Conservation (phyloP, 2,329 filamentous ascomycete genomes). For the Mycosphaerelloides madeirae region DNA sequence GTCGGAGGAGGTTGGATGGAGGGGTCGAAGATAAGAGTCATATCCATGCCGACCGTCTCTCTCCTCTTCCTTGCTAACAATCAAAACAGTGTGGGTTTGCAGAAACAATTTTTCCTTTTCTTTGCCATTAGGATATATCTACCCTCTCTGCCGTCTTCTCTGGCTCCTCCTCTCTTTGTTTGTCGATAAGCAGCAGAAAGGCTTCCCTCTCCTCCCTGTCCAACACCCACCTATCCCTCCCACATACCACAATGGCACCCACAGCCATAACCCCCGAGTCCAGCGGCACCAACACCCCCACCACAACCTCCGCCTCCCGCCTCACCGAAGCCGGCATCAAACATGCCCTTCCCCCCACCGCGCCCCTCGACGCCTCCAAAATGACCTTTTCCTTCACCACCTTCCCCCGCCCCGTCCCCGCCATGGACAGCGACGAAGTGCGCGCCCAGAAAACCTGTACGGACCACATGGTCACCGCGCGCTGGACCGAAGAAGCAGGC, state of each 20-base stretch:
- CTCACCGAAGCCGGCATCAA: slow-evolving; percentile 37
- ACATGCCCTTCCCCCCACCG: slow-evolving; percentile 25
- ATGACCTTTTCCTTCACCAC: slow-evolving; percentile 39
- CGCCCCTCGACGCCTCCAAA: slow-evolving; percentile 43
- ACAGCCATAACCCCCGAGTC: slow-evolving; percentile 31
- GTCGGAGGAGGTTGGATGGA: background rate
- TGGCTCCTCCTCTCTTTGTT: no score
- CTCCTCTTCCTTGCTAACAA: background rate
- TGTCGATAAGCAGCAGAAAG: no score
- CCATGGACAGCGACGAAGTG: slow-evolving; percentile 37
- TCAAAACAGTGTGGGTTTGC: no score
- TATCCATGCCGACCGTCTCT: background rate
- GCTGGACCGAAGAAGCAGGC: slow-evolving; percentile 61
- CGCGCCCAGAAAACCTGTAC: slow-evolving; percentile 50
- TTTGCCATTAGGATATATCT: background rate
- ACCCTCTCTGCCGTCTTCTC: background rate
- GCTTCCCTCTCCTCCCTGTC: background rate
- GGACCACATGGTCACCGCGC: slow-evolving; percentile 81
- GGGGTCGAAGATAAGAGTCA: background rate
- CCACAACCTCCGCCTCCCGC: slow-evolving; percentile 29
- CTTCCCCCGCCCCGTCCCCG: slow-evolving; percentile 40
- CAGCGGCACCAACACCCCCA: slow-evolving; percentile 35
- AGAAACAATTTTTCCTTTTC: no score
- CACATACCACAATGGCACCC: slow-evolving; percentile 28
- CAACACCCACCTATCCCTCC: background rate